phyloP scores from a whole-genome alignment of 768 basidiomycete genomes.

The Vararia minispora region DNA sequence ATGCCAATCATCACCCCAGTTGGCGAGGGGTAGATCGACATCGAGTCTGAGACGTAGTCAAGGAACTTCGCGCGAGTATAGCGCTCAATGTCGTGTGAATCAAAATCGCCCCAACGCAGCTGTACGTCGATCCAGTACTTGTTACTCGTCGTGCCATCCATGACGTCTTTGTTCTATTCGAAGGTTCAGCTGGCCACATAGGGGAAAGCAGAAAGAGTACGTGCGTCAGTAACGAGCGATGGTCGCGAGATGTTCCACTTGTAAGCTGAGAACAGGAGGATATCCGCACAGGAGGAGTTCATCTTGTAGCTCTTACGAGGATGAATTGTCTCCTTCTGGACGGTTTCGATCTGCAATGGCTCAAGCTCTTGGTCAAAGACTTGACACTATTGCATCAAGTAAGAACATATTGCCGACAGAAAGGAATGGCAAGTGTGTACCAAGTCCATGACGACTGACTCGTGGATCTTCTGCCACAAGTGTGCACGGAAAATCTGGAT shows the following conservation, averaged over 20 bases:
- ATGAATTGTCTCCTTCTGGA: conserved; percentile 99
- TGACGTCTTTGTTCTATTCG: conserved; percentile 75
- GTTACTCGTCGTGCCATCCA: conserved; percentile 96
- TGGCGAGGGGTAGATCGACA: conserved; percentile 99
- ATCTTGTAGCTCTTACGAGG: conserved; percentile 99
- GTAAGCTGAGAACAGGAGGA: conserved; percentile 91
- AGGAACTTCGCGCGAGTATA: conserved; percentile 99
- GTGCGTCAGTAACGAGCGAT: conserved; percentile 85
- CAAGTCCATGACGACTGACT: conserved; percentile 89
- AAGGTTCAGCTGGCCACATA: conserved; percentile 10
- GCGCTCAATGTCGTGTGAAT: conserved; percentile 97
- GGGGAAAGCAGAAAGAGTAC: conserved; percentile 16
- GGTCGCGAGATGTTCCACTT: conserved; percentile 99
- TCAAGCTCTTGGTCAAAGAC: conserved; percentile 99
- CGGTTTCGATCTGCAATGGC: conserved; percentile 96
- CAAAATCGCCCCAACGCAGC: conserved; percentile 95
- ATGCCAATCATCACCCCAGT: conserved; percentile 99
- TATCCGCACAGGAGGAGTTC: conserved; percentile 99
- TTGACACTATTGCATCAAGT: conserved; percentile 54
- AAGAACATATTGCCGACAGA: neutral
- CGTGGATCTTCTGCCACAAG: conserved; percentile 98
- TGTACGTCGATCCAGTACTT: conserved; percentile 99
- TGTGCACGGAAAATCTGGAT: conserved; percentile 99
- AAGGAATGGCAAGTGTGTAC: conserved; percentile 27
- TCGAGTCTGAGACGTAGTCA: conserved; percentile 95